Evolutionary conservation across 1,139 yeast species (phyloP).

Genomic region (Protomyces macrosporus): DNA sequence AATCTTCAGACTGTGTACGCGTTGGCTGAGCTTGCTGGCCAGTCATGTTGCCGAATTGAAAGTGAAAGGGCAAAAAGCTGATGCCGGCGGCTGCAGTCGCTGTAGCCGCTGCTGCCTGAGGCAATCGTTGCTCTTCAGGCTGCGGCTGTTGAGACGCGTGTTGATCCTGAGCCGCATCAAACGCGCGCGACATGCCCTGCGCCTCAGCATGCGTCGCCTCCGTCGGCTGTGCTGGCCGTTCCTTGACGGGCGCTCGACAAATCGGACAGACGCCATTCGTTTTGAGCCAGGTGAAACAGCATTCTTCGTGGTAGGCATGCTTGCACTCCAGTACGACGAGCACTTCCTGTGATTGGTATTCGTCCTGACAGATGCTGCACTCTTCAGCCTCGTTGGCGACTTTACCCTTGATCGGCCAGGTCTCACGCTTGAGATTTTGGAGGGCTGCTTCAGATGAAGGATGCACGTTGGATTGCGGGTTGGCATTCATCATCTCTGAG

Average conservation of each 20-base stretch:
- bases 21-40: too few relatives aligned
- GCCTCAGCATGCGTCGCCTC: too few relatives aligned
- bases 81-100: too few relatives aligned
- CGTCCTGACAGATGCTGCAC: conserved; percentile 22
- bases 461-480: conserved; percentile 19
- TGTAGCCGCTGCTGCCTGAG: too few relatives aligned
- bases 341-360: neutral
- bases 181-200: too few relatives aligned
- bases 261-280: conserved; percentile 20
- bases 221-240: neutral
- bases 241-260: conserved; percentile 18
- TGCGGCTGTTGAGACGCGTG: too few relatives aligned
- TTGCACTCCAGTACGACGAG: conserved; percentile 13
- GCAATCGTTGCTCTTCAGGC: too few relatives aligned
- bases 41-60: neutral
- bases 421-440: neutral
- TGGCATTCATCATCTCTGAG: conserved; percentile 14
- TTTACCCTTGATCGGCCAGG: neutral
- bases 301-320: conserved; percentile 20
- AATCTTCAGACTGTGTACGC: neutral
- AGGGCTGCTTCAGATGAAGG: conserved; percentile 5
- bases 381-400: conserved; percentile 7
- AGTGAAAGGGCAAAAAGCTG: neutral
- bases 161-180: too few relatives aligned
- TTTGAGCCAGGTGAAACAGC: conserved; percentile 16